Conservation (phyloP, 306 rosid species). For the Mimosa bimucronata region DNA sequence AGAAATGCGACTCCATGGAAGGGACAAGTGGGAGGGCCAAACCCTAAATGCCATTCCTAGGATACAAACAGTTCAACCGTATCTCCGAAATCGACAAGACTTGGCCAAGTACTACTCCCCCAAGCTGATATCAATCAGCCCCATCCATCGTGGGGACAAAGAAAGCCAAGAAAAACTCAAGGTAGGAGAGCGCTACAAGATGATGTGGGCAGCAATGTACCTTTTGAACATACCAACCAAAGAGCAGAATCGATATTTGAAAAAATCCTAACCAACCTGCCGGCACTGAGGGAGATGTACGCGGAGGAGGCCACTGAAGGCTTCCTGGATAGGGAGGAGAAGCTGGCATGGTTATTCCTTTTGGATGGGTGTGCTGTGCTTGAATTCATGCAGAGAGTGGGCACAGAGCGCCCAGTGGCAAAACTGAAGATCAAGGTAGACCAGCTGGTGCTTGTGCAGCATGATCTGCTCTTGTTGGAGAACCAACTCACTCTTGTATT, state of each 20-base stretch:
- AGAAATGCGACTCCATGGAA: not conserved
- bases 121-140: conserved; percentile 2
- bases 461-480: conserved; percentile 27
- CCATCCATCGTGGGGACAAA: not conserved
- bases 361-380: conserved; percentile 34
- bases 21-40: not conserved
- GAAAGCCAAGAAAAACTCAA: not conserved
- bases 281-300: not conserved
- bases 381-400: not conserved
- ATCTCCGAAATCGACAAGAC: not conserved
- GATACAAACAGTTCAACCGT: not conserved
- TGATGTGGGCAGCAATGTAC: not conserved
- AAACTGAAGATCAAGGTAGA: not conserved
- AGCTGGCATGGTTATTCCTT: conserved; percentile 29
- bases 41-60: not conserved
- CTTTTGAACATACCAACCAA: not conserved
- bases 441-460: not conserved
- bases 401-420: not conserved
- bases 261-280: not conserved
- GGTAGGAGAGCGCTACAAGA: conserved; percentile 5
- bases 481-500: not conserved
- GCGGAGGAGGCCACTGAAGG: not conserved
- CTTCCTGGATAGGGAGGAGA: not conserved
- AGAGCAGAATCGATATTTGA: not conserved
- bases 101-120: not conserved